Evolutionary conservation across 345 rosid genomes (phyloP).

Genomic region (Brassica juncea): DNA sequence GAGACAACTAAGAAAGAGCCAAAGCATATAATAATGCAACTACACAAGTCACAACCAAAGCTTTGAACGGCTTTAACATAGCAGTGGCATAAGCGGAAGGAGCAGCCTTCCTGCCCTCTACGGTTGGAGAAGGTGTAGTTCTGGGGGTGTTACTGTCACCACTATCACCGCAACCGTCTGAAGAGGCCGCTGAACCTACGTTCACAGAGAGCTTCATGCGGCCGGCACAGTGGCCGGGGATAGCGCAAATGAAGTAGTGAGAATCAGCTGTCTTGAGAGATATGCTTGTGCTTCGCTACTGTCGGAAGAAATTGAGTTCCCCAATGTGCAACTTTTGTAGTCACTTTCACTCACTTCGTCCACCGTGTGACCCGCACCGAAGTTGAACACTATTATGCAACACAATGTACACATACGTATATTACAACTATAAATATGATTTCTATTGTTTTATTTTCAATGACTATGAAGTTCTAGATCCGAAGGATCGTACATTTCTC

Average conservation of each 20-base stretch:
- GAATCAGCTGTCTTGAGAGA: slow-evolving; percentile 74
- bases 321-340: slow-evolving; percentile 68
- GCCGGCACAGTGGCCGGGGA: slow-evolving; percentile 57
- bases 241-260: slow-evolving; percentile 74
- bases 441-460: neutral
- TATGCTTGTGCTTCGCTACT: slow-evolving; percentile 68
- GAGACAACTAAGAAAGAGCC: slow-evolving; percentile 13
- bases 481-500: no score
- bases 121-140: neutral
- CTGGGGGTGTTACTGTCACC: neutral
- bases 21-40: slow-evolving; percentile 21
- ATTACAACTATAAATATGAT: neutral
- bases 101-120: slow-evolving; percentile 7
- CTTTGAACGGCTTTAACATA: slow-evolving; percentile 28
- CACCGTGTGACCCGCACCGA: slow-evolving; percentile 62
- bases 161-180: slow-evolving; percentile 16
- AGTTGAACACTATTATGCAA: slow-evolving; percentile 62
- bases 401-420: neutral
- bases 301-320: slow-evolving; percentile 60
- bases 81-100: slow-evolving; percentile 31
- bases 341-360: slow-evolving; percentile 79
- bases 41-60: slow-evolving; percentile 31
- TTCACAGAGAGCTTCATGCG: slow-evolving; percentile 77
- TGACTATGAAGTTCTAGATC: neutral
- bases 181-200: slow-evolving; percentile 40